Evolutionary conservation across 257 asterid species (phyloP), one percentile per base, ranked within the genome.

Genomic region (Eustoma russellianum): DNA sequence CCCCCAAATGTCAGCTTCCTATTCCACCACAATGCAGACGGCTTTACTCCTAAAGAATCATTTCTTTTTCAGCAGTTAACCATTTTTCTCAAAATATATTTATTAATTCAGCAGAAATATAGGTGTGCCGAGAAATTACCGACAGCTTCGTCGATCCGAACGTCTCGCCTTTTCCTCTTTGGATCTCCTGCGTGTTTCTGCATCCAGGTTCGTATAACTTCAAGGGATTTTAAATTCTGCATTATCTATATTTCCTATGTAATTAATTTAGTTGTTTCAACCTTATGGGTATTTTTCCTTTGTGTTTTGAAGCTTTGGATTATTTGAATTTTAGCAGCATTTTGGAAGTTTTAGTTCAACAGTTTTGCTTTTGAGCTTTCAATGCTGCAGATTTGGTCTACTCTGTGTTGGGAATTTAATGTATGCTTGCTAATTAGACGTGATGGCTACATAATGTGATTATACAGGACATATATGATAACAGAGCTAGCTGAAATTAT

Each of bases 31-130:
- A 24, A 63, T 68, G 50, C 13, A 33, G 43, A 33, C 56, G 64
- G 40, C 74, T 67, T 73, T 69, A 50, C 74, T 77, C 72, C 67
- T 56, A 56, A 63, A 66, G 43, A 41, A 71, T 63, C 66, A 44
- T 9, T 12, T 44, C 51, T 30, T 50, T 51, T 28, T 33, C 16
- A 15, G 17, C 59, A 14, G 18, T 38, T 28, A 5, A 28, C n/a
- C 14, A 15, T 17, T 46, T 57, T 28, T 18, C 13, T 17, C 13
- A 30, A 7, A 7, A 10, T 15, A 55, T 12, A 8, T 53, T 16
- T 15, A 14, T 35, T 54, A 9, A 12, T 43, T 48, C 17, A 46
- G 48, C 41, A 17, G 46, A 55, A 48, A 41, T 24, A 41, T 30
- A 48, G 10, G 19, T 50, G 24, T 55, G 56, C 18, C 3, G 30